Conservation (phyloP, 345 rosid species). For the Brassica incana region DNA sequence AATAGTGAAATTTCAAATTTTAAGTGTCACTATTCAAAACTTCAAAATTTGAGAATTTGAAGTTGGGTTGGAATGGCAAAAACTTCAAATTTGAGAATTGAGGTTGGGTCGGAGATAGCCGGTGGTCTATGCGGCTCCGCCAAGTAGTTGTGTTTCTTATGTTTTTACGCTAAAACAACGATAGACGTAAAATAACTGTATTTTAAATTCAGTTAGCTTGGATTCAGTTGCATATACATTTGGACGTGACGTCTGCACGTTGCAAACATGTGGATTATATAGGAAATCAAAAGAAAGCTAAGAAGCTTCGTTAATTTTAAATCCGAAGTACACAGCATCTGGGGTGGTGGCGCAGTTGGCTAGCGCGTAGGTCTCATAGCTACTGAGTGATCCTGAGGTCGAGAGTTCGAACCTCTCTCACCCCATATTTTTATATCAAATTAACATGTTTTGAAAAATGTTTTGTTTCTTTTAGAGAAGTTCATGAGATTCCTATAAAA, state of each 20-base stretch:
- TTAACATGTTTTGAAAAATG: not conserved
- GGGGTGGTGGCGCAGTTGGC: constrained; percentile 99
- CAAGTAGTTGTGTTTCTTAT: no score
- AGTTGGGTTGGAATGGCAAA: no score
- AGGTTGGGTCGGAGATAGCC: no score
- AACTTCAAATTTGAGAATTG: no score
- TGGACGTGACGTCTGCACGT: not conserved
- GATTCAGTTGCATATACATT: not conserved
- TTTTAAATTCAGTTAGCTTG: not conserved
- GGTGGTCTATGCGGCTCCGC: no score
- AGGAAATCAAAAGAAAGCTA: not conserved
- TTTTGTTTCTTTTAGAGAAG: not conserved
- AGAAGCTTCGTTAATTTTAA: not conserved
- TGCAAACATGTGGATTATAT: not conserved
- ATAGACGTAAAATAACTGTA: not conserved
- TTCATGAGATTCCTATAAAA: not conserved
- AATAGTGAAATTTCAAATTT: no score
- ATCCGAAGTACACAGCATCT: not conserved
- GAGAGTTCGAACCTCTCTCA: constrained; percentile 97
- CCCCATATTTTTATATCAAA: constrained; percentile 46
- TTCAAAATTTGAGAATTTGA: no score
- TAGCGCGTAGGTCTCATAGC: constrained; percentile 99
- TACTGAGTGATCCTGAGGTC: constrained; percentile 86
- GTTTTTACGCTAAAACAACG: not conserved
- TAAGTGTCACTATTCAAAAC: no score